Evolutionary conservation across 2,329 filamentous ascomycete species (phyloP).

Genomic region (Sordariomycetes sp.): DNA sequence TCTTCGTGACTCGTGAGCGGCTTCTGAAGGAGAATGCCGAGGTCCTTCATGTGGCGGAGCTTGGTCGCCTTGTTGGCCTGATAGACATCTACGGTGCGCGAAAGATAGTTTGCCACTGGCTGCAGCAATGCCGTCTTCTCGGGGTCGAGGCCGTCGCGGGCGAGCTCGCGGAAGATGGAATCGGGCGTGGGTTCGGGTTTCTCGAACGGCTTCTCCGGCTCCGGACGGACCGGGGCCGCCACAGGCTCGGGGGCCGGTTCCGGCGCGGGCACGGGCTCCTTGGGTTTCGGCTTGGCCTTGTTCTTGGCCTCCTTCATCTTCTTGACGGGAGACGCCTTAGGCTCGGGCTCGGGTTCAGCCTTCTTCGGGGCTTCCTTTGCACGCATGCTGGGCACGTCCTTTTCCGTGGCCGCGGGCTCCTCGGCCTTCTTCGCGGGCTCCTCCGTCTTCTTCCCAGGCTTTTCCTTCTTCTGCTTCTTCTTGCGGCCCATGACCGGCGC

Average conservation of each 20-base stretch:
- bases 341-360: slow-evolving; percentile 1
- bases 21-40: not conserved
- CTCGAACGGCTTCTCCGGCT: slow-evolving; percentile 10
- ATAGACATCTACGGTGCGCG: slow-evolving; percentile 1
- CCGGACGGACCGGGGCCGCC: not conserved
- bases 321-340: not conserved
- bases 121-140: slow-evolving; percentile 26
- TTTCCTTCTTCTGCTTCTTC: slow-evolving; percentile 78
- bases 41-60: slow-evolving; percentile 1
- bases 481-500: slow-evolving; percentile 70
- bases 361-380: slow-evolving; percentile 9
- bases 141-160: slow-evolving; percentile 18
- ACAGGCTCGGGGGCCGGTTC: slow-evolving; percentile 1
- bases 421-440: not conserved
- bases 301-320: slow-evolving; percentile 10
- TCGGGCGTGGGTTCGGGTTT: slow-evolving; percentile 19
- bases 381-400: slow-evolving; percentile 24
- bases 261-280: slow-evolving; percentile 7
- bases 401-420: slow-evolving; percentile 20
- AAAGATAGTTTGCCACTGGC: slow-evolving; percentile 16
- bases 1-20: slow-evolving; percentile 6
- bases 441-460: slow-evolving; percentile 17
- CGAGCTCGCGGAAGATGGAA: slow-evolving; percentile 20
- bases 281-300: slow-evolving; percentile 18
- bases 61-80: not conserved